Conservation (phyloP, 2,329 filamentous ascomycete genomes). For the Fusarium dimerum region DNA sequence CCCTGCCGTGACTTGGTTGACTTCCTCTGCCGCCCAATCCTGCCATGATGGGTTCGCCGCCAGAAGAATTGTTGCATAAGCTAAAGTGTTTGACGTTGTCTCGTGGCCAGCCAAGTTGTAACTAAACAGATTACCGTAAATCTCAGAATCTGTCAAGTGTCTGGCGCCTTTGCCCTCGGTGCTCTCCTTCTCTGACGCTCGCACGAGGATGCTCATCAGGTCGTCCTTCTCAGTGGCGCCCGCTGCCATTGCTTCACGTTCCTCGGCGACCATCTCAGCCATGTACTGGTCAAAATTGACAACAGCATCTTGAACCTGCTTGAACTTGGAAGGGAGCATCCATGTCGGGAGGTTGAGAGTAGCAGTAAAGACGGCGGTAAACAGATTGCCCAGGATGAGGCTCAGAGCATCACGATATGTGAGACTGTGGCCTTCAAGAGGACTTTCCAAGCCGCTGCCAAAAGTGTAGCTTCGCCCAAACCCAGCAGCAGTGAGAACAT, state of each 20-base stretch:
- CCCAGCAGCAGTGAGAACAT: conserved; percentile 22
- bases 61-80: conserved; percentile 44
- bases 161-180: conserved; percentile 11
- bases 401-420: conserved; percentile 18
- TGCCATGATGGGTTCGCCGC: conserved; percentile 46
- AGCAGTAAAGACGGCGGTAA: conserved; percentile 18
- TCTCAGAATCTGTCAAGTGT: conserved; percentile 40
- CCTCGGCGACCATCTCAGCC: conserved; percentile 18
- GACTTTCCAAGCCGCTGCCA: conserved; percentile 8
- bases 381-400: conserved; percentile 16
- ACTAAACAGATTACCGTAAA: conserved; percentile 51
- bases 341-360: conserved; percentile 14
- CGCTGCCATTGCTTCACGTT: conserved; percentile 12
- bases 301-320: conserved; percentile 16
- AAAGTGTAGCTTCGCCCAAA: conserved; percentile 22
- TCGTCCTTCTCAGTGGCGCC: conserved; percentile 13
- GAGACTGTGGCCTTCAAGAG: conserved; percentile 15
- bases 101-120: conserved; percentile 54
- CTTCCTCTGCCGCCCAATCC: conserved; percentile 45
- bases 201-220: conserved; percentile 21
- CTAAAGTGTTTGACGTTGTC: conserved; percentile 48
- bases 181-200: conserved; percentile 17
- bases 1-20: conserved; percentile 13
- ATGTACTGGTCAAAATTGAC: conserved; percentile 22
- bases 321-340: conserved; percentile 18